phyloP scores from a whole-genome alignment of 2,329 filamentous ascomycete species.

The Bipolaris bicolor region DNA sequence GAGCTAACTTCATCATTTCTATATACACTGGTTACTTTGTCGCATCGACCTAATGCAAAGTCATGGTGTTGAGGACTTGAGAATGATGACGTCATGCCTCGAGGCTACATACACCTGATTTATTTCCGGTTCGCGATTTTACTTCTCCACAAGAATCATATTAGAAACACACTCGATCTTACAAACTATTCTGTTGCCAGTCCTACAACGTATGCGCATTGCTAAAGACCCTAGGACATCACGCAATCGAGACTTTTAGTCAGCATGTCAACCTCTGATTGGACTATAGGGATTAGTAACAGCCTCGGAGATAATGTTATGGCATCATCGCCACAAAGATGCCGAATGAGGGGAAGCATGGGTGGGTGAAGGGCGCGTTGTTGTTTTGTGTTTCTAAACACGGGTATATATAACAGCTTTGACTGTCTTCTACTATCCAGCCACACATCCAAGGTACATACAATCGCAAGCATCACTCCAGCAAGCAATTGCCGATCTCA shows the following conservation, averaged over 20 bases:
- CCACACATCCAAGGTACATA: conserved; percentile 19
- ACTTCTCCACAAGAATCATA: not conserved
- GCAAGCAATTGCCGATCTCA: not conserved
- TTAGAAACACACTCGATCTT: conserved; percentile 3
- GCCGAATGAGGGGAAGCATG: conserved; percentile 25
- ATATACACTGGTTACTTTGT: no score
- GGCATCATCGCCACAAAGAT: conserved; percentile 41
- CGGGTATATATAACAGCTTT: conserved; percentile 30
- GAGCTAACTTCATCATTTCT: fast-evolving
- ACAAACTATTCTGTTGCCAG: conserved; percentile 8
- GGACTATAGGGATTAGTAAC: conserved; percentile 34
- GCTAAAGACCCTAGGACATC: conserved; percentile 8
- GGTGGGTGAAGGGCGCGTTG: conserved; percentile 15
- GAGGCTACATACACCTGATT: conserved; percentile 1
- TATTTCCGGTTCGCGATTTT: conserved; percentile 2
- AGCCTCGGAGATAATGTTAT: conserved; percentile 38
- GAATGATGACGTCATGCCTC: not conserved
- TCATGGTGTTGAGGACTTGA: not conserved
- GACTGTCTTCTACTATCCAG: conserved; percentile 8
- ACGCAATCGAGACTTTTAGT: conserved; percentile 40
- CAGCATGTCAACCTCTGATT: conserved; percentile 26
- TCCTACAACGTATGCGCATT: not conserved
- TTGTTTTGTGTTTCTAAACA: conserved; percentile 40
- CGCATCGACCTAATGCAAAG: not conserved
- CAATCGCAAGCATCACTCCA: conserved; percentile 11